Base-by-base conservation (phyloP, 768 basidiomycete species). In the Trametopsis cervina region DNA sequence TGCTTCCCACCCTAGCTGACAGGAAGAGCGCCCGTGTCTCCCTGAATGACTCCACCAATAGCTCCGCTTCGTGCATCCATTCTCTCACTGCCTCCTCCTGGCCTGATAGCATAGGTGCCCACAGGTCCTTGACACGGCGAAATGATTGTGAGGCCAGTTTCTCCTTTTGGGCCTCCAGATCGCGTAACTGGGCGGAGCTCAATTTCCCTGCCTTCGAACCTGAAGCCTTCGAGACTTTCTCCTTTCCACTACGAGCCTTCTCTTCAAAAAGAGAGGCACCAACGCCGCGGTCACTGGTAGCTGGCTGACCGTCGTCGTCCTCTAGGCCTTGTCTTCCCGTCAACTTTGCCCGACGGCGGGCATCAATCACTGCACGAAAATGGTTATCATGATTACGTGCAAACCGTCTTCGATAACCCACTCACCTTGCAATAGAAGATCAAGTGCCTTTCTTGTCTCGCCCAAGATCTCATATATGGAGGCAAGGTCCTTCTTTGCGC, bases 401-500 rank as follows among this genome's bases (percentile, higher is more conserved):
- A 39, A 44, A 25, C 5, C 9, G 18, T 17, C 21, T 13, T 9
- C 23, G 38, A 27, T 22, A n/a, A n/a, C n/a, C n/a, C n/a, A n/a
- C 66, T 4, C 53, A 89, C 93, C 90, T 77, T 92, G 77, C 44
- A 84, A 83, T 12, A 94, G 85, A 0, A 96, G 67, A 5, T 87
- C 82, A 0, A 96, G 72, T 0, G 95, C 95, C 59, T 85, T 85
- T 13, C 81, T 71, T 1, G 86, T 81, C 53, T 92, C 80, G 38
- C 85, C 81, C 54, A 85, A 66, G 10, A 89, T 81, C 63, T 99
- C 95, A 54, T 91, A 89, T 12, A 93, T 79, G 54, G 89, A 89
- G 0, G 94, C 95, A 0, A 97, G 74, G 53, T 89, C 86, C 77
- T 94, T 83, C 63, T 91, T 92, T 22, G 83, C 85, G 23, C 93